Evolutionary conservation across 129 eudicot genomes (phyloP).

Genomic region (Saussurea involucrata): DNA sequence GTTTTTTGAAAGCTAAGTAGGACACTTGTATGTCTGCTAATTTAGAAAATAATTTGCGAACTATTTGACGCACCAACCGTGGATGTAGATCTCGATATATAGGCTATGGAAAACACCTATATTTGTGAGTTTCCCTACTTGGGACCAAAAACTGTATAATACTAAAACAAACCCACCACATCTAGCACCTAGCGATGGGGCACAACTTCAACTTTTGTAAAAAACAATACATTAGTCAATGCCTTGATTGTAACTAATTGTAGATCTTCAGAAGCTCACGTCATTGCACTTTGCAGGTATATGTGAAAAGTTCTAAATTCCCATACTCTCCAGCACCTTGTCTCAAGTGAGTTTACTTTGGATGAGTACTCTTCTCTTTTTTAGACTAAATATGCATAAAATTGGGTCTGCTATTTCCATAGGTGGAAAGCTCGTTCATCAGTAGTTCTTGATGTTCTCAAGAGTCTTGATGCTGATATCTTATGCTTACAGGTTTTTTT

Average conservation of each 20-base stretch:
- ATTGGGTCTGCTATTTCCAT: neutral
- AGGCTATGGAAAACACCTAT: neutral
- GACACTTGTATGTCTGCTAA: neutral
- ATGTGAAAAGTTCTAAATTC: conserved; percentile 74
- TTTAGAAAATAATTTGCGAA: neutral
- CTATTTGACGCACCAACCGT: neutral
- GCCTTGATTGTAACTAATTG: neutral
- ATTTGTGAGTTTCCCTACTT: no score
- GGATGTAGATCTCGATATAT: neutral
- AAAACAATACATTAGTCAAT: neutral
- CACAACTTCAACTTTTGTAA: neutral
- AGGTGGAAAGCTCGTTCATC: conserved; percentile 98
- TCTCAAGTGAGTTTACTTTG: conserved; percentile 57
- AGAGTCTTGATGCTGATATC: conserved; percentile 70
- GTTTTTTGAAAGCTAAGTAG: neutral
- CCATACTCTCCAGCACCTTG: conserved; percentile 87
- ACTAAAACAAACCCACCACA: neutral
- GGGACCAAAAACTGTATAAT: neutral
- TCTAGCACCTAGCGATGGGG: neutral
- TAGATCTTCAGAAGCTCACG: neutral
- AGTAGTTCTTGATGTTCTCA: conserved; percentile 63
- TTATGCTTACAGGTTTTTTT: conserved; percentile 86
- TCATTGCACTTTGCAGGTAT: conserved; percentile 49
- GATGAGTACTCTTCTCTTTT: neutral
- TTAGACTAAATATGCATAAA: neutral